These are phyloP conservation scores for Ustilago hordei DNA, from an alignment of 1,284 basidiomycete species.

Conservation along the genomic window DNA sequence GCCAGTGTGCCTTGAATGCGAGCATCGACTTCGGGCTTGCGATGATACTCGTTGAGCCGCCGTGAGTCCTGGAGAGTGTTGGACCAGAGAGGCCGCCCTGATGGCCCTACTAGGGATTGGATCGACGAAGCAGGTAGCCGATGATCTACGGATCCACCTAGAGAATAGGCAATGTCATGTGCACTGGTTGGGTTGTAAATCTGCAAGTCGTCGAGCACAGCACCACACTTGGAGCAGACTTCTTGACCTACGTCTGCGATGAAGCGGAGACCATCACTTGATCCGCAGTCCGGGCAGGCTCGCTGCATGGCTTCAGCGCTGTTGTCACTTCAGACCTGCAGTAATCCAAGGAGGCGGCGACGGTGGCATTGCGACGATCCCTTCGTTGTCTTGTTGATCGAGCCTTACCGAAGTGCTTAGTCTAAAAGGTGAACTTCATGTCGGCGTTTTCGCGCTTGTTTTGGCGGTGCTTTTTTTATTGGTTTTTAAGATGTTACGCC, in stretches of 20 bases:
- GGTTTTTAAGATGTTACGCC: not conserved
- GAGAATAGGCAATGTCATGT: constrained; percentile 25
- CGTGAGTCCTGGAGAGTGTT: constrained; percentile 19
- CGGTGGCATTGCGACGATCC: not conserved
- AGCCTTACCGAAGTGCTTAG: too few relatives aligned
- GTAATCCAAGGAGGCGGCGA: not conserved
- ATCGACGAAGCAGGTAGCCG: constrained; percentile 7
- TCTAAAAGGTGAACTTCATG: not conserved
- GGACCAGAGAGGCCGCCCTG: constrained; percentile 13
- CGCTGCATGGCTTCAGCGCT: constrained; percentile 11
- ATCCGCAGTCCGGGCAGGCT: constrained; percentile 33
- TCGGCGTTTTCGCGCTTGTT: not conserved
- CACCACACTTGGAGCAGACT: constrained; percentile 29
- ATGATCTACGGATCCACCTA: constrained; percentile 14
- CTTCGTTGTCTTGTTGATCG: too few relatives aligned
- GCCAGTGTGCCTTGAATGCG: constrained; percentile 22
- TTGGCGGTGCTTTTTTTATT: not conserved
- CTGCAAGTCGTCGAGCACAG: constrained; percentile 24
- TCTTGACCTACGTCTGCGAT: constrained; percentile 26
- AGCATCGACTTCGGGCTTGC: constrained; percentile 38
- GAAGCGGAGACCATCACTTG: constrained; percentile 8
- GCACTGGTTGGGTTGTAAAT: constrained; percentile 28
- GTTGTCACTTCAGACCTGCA: not conserved
- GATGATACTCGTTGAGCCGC: constrained; percentile 1
- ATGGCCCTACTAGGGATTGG: not conserved